Evolutionary conservation across 129 eudicot species (phyloP), one percentile per base, ranked within the genome.

Genomic region (Glebionis coronaria): DNA sequence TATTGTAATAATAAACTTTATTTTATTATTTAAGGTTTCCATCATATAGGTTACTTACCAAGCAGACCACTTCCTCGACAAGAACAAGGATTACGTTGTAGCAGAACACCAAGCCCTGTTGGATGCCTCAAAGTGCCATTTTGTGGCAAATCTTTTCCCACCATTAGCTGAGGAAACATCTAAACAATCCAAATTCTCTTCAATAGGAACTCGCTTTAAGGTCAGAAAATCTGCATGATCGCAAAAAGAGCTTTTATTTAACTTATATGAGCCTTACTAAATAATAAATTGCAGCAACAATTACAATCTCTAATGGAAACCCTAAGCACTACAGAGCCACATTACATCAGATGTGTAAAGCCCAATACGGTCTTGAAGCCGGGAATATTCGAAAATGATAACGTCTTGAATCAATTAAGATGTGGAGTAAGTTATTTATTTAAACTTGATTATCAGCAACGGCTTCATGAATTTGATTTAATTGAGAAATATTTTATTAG

Each of bases 61-160:
- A 81, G 97, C 99, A 15, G 99, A 94, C 77, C 88, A 84, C n/a
- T 94, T 94, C 80, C 82, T 94, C 47, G 99, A 94, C 90, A 94
- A 94, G 76, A 94, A 94, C 74, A 92, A 88, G 79, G 98, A 92
- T 70, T 92, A 92, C 61, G 98, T 92, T 50, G 83, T 92, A 70
- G 96, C 97, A 67, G 99, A 94, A 74, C 86, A 84, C 85, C 99
- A 94, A 87, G 97, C 87, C 61, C 82, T 94, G 38, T 74, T 94
- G 72, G 84, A 76, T 56, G 92, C 79, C 62, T 94, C 99, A 45
- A 87, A 65, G 42, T 94, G 99, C 80, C 3, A 78, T 27, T 94
- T 94, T 66, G 95, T 81, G 28, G 95, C 92, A 65, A 84, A 80
- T 77, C 88, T 93, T 44, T 93, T 93, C 70, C 99, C 97, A 64